These are phyloP conservation scores for Termitomyces sp. DNA, from an alignment of 768 basidiomycete species.

Conservation along the genomic window DNA sequence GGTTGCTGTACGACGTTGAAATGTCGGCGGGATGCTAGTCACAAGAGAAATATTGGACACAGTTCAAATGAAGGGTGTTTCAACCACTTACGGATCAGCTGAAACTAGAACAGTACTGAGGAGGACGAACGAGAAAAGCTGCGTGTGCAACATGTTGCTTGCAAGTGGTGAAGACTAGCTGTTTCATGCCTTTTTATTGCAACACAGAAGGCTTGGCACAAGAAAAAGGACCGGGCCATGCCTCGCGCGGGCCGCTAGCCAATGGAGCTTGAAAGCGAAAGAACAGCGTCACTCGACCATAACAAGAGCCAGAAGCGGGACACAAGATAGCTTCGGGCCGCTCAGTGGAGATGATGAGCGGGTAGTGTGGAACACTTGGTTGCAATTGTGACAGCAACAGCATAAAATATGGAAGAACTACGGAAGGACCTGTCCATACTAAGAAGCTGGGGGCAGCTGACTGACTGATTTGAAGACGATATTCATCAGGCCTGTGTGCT, in stretches of 20 bases:
- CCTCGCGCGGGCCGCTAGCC: background rate
- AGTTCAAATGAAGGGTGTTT: background rate
- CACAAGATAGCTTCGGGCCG: slow-evolving; percentile 12
- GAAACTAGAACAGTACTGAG: background rate
- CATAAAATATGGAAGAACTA: slow-evolving; percentile 7
- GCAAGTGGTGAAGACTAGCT: background rate
- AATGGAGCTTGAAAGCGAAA: background rate
- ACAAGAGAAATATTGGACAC: background rate
- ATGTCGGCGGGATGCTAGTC: background rate
- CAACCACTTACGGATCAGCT: slow-evolving; percentile 4
- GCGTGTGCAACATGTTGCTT: slow-evolving; percentile 1
- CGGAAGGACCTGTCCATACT: background rate
- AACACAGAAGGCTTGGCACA: background rate
- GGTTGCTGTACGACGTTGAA: slow-evolving; percentile 27
- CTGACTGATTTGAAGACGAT: background rate
- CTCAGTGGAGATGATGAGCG: background rate
- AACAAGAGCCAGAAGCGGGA: slow-evolving; percentile 17
- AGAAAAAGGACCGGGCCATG: background rate
- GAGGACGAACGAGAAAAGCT: slow-evolving; percentile 1
- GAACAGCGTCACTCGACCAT: background rate
- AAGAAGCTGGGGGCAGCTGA: background rate
- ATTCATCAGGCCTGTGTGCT: background rate
- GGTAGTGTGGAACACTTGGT: background rate
- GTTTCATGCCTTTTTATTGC: slow-evolving; percentile 3
- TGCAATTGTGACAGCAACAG: slow-evolving; percentile 16